Percentiles rank a stretch among this genome's conserved stretches.
Conservation (phyloP, 768 basidiomycete species). For the Pisolithus tinctorius region DNA sequence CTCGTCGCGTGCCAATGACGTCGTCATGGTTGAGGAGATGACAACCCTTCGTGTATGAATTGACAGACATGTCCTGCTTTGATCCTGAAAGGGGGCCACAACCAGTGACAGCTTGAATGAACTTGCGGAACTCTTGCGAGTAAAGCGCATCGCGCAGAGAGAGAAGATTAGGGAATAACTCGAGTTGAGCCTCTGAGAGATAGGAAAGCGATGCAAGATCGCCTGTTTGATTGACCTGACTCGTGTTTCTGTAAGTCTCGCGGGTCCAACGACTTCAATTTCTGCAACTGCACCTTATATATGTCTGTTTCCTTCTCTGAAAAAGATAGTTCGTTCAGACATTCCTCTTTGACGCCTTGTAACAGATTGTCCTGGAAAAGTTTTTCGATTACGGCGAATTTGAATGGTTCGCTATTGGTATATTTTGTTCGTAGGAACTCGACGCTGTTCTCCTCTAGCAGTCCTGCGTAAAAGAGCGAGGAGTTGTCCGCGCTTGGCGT, state of each 20-base stretch:
- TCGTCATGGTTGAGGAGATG: constrained; percentile 98
- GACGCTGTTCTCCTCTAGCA: constrained; percentile 55
- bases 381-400: constrained; percentile 72
- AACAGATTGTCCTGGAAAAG: constrained; percentile 83
- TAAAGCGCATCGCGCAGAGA: constrained; percentile 88
- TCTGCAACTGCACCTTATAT: constrained; percentile 66
- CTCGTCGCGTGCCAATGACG: constrained; percentile 88
- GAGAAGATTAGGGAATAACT: constrained; percentile 74
- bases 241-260: not conserved
- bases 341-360: constrained; percentile 77
- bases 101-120: constrained; percentile 81
- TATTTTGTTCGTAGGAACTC: constrained; percentile 53
- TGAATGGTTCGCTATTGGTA: constrained; percentile 60
- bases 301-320: constrained; percentile 97
- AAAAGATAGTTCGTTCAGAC: constrained; percentile 70
- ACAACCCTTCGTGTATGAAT: constrained; percentile 84
- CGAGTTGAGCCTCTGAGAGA: constrained; percentile 69
- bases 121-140: constrained; percentile 71
- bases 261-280: not conserved
- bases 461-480: constrained; percentile 29
- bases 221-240: constrained; percentile 92
- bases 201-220: constrained; percentile 92
- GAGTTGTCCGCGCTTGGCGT: constrained; percentile 8
- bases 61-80: constrained; percentile 94
- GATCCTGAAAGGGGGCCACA: constrained; percentile 87